Percentiles rank a stretch among this genome's conserved stretches.
Evolutionary conservation across 2,329 filamentous ascomycete genomes (phyloP).

Genomic region (Colletotrichum ledebouriae): DNA sequence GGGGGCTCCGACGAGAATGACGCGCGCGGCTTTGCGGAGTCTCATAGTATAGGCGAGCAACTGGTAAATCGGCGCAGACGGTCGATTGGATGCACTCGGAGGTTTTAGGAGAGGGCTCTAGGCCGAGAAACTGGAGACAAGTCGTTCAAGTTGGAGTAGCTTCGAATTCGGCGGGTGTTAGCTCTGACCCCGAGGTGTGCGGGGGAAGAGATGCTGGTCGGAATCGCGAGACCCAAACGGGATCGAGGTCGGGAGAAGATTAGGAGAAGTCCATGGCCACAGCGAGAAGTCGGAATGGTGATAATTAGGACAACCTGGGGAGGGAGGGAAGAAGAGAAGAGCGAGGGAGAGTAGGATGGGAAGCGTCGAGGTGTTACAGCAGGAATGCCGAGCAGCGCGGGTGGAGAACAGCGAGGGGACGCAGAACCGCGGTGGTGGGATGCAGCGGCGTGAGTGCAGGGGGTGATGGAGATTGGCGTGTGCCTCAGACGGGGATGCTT

Average conservation of each 20-base stretch:
- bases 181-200: constrained; percentile 36
- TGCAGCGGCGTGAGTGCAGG: constrained; percentile 27
- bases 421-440: constrained; percentile 41
- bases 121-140: constrained; percentile 1
- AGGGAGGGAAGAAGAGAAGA: constrained; percentile 8
- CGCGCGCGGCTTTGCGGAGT: constrained; percentile 85
- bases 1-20: constrained; percentile 96
- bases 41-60: constrained; percentile 61
- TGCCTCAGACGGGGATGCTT: constrained; percentile 40
- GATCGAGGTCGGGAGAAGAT: constrained; percentile 31
- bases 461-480: constrained; percentile 21
- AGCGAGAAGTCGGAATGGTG: constrained; percentile 19
- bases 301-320: constrained; percentile 22
- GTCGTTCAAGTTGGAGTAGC: constrained; percentile 20
- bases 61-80: constrained; percentile 24
- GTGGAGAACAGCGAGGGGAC: constrained; percentile 39
- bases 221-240: constrained; percentile 40
- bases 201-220: constrained; percentile 38
- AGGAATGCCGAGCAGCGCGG: constrained; percentile 39
- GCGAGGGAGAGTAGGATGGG: not conserved
- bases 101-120: constrained; percentile 1
- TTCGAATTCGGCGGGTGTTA: constrained; percentile 35
- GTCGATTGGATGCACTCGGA: constrained; percentile 27
- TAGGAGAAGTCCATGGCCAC: constrained; percentile 38
- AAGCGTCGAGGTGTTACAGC: constrained; percentile 24